Percentiles rank a stretch among this genome's conserved stretches.
Conservation (phyloP, 139 green algal species). For the Monoraphidium neglectum region DNA sequence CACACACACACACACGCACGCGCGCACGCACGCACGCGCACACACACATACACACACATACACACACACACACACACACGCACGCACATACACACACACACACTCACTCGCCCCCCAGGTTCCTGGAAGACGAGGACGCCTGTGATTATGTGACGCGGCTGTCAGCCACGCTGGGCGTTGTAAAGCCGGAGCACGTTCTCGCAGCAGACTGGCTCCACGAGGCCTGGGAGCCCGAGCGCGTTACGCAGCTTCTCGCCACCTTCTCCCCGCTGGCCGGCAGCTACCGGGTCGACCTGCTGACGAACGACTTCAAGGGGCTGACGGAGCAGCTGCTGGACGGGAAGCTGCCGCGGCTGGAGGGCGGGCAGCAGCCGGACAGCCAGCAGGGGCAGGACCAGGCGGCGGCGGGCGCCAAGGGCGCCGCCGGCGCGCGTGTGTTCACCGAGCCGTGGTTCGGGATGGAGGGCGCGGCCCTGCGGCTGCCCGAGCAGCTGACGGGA, state of each 20-base stretch:
- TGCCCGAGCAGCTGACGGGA: slow-evolving; percentile 12
- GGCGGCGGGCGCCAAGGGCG: slow-evolving; percentile 10
- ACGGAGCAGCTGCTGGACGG: slow-evolving; percentile 7
- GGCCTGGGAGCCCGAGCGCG: slow-evolving; percentile 64
- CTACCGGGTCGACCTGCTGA: slow-evolving; percentile 75
- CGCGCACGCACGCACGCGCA: too few relatives aligned
- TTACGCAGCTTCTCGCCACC: slow-evolving; percentile 43
- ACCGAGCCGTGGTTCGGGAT: slow-evolving; percentile 80
- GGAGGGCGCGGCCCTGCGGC: slow-evolving; percentile 25
- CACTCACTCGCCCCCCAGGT: too few relatives aligned
- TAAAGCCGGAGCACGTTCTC: slow-evolving; percentile 64
- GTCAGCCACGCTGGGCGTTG: slow-evolving; percentile 49
- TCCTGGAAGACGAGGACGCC: slow-evolving; percentile 85
- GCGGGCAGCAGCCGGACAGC: slow-evolving; percentile 1
- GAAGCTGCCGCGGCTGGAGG: slow-evolving; percentile 1
- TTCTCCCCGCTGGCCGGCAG: slow-evolving; percentile 31
- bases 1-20: too few relatives aligned
- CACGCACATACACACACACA: too few relatives aligned
- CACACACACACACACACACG: too few relatives aligned
- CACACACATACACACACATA: too few relatives aligned
- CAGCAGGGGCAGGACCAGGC: slow-evolving; percentile 7
- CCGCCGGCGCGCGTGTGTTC: neutral
- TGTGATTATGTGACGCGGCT: slow-evolving; percentile 73
- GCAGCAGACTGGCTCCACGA: slow-evolving; percentile 65
- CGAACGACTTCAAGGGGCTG: slow-evolving; percentile 40